Percentiles rank a stretch among this genome's conserved stretches.
phyloP scores from a whole-genome alignment of 148 eudicot species.

The Simmondsia chinensis region DNA sequence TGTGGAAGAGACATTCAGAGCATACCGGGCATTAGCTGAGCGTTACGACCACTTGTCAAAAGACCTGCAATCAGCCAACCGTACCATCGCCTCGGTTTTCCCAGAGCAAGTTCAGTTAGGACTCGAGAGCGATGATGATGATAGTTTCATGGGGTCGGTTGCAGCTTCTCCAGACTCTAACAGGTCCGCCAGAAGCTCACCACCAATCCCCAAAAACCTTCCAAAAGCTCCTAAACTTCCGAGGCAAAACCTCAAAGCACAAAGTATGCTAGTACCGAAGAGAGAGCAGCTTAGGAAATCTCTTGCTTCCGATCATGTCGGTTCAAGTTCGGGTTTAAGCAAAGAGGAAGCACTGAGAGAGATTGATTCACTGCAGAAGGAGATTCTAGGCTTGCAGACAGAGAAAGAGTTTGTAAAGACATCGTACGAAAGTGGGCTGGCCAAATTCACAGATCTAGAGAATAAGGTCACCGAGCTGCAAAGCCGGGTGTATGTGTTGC shows the following conservation, averaged over 20 bases:
- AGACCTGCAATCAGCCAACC: slow-evolving; percentile 73
- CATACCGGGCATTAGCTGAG: slow-evolving; percentile 80
- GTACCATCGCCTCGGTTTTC: slow-evolving; percentile 63
- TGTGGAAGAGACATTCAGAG: slow-evolving; percentile 68
- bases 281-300: slow-evolving; percentile 43
- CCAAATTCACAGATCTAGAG: slow-evolving; percentile 60
- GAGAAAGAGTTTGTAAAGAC: slow-evolving; percentile 66
- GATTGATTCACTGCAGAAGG: slow-evolving; percentile 55
- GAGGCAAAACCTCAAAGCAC: slow-evolving; percentile 20
- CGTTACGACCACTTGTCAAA: slow-evolving; percentile 72
- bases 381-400: slow-evolving; percentile 57
- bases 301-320: slow-evolving; percentile 10
- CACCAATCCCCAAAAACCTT: slow-evolving; percentile 24
- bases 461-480: slow-evolving; percentile 49
- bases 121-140: slow-evolving; percentile 59
- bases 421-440: slow-evolving; percentile 46
- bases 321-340: slow-evolving; percentile 35
- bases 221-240: slow-evolving; percentile 32
- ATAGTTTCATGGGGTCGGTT: slow-evolving; percentile 14
- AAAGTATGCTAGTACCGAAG: slow-evolving; percentile 38
- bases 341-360: slow-evolving; percentile 47
- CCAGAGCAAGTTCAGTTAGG: slow-evolving; percentile 58
- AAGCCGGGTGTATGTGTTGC: slow-evolving; percentile 35
- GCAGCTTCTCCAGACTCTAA: slow-evolving; percentile 19
- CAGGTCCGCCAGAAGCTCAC: slow-evolving; percentile 10